Evolutionary conservation across 2,329 filamentous ascomycete species (phyloP).

Genomic region (Scedosporium aurantiacum): DNA sequence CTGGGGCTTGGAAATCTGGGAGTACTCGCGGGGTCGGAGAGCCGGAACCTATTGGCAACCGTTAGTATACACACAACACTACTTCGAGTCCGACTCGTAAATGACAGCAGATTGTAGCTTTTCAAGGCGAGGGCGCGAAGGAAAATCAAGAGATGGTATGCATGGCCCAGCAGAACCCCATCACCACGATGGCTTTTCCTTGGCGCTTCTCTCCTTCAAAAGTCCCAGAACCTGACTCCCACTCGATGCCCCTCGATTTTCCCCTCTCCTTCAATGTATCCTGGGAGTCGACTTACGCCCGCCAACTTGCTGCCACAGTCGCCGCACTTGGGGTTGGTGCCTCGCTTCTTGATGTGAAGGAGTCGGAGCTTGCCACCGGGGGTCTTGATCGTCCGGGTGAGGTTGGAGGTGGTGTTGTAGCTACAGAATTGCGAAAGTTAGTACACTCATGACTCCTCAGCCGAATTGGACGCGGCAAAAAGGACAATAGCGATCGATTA

Average conservation of each 20-base stretch:
- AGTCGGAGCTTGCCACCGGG: slow-evolving; percentile 91
- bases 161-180: too few relatives aligned
- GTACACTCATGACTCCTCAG: background rate
- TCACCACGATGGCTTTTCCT: background rate
- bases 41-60: slow-evolving; percentile 61
- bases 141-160: background rate
- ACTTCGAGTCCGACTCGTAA: background rate
- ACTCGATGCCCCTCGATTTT: background rate
- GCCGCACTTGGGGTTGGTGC: slow-evolving; percentile 96
- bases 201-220: background rate
- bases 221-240: background rate
- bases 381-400: slow-evolving; percentile 90
- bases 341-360: slow-evolving; percentile 99
- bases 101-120: background rate
- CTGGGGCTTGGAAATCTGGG: slow-evolving; percentile 93
- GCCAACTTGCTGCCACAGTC: slow-evolving; percentile 97
- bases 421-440: slow-evolving; percentile 31
- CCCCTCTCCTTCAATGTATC: background rate
- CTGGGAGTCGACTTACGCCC: slow-evolving; percentile 64
- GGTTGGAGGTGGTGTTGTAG: slow-evolving; percentile 98
- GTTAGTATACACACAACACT: background rate
- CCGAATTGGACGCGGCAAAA: background rate
- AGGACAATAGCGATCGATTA: background rate
- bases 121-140: background rate
- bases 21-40: slow-evolving; percentile 95